phyloP scores from a whole-genome alignment of 352 stramenopile species.

The Halophytophthora polymorphica region DNA sequence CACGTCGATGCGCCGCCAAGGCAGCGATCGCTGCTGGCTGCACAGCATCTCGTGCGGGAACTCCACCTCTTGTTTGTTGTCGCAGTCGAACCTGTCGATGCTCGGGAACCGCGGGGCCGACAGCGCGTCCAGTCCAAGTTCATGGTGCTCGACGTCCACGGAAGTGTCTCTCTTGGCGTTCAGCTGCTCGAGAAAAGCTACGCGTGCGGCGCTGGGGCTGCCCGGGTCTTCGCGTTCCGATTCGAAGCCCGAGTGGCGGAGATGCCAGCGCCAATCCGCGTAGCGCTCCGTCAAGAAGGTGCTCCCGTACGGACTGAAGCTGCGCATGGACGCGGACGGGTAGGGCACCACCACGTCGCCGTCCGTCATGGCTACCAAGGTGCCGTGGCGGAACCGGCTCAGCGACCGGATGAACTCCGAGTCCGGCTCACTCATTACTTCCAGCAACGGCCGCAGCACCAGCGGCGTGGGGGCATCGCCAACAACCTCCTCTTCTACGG shows the following conservation, averaged over 20 bases:
- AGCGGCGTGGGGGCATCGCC: conserved; percentile 7
- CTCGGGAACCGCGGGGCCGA: conserved; percentile 42
- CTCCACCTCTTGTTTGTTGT: conserved; percentile 80
- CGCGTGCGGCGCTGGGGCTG: not conserved
- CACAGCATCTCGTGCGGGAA: conserved; percentile 64
- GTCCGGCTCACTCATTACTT: conserved; percentile 62
- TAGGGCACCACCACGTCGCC: conserved; percentile 75
- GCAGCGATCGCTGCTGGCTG: conserved; percentile 43
- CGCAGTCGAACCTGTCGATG: conserved; percentile 57
- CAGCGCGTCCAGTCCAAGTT: conserved; percentile 37
- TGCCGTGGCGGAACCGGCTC: conserved; percentile 52
- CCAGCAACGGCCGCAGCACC: conserved; percentile 36
- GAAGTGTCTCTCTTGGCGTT: conserved; percentile 45
- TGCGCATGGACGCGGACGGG: conserved; percentile 68
- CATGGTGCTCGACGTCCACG: conserved; percentile 31
- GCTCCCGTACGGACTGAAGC: conserved; percentile 62
- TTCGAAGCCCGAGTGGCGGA: conserved; percentile 64
- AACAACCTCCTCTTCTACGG: conserved; percentile 16
- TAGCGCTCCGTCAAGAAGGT: conserved; percentile 49
- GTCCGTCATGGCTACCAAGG: conserved; percentile 72
- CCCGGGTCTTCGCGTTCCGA: not conserved
- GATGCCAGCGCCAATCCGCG: conserved; percentile 64
- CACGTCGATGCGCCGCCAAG: conserved; percentile 65
- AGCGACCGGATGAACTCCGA: conserved; percentile 54
- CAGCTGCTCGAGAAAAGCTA: conserved; percentile 31